Base-by-base conservation (phyloP, 2,329 filamentous ascomycete genomes). In the Diaporthe vaccinii region DNA sequence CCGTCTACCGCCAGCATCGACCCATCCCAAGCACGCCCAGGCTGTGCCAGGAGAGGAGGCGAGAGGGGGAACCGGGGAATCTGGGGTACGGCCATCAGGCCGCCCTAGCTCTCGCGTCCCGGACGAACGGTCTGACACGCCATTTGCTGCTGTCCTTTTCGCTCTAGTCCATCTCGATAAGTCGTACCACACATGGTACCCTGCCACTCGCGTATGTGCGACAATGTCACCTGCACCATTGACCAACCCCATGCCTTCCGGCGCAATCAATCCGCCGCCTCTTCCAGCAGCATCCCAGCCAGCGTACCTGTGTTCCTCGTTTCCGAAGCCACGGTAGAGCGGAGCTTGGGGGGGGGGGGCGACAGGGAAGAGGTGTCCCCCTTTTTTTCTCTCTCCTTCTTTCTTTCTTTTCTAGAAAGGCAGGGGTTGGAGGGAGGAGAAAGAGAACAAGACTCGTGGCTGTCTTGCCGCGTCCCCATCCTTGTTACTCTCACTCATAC, bases 71-170 rank as follows among this genome's bases (percentile, higher is more conserved):
- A 17, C 25, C 65, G 71, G 69, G 73, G 67, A 76, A 72, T 69
- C 75, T 75, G 75, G 75, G 75, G 75, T 76, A 68, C 59, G 22
- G 8, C 15, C 31, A 25, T 25, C 61, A 46, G 44, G 17, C n/a
- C 25, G 39, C n/a, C 49, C 68, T 76, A 72, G 73, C 55, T 55
- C 61, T 44, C 20, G 39, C 39, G 41, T 76, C 73, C 73, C 75
- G 75, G 75, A 70, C 68, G 73, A 75, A 73, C 68, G 73, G 75
- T 76, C n/a, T 39, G 74, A 74, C 71, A 68, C 17, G 59, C 62
- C 62, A 68, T 68, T 68, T 68, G 62, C 61, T 67, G 57, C 20
- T 67, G 31, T 20, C 17, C 28, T 8, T n/a, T 31, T 44, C 22
- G n/a, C 5, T 36, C 55, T 14, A 31, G 34, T 31, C 20, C 25